A percentile compares a stretch with the other conserved stretches of the same genome.
Evolutionary conservation across 805 yeast genomes (phyloP).

Genomic region (Hermanozyma aechmeae): DNA sequence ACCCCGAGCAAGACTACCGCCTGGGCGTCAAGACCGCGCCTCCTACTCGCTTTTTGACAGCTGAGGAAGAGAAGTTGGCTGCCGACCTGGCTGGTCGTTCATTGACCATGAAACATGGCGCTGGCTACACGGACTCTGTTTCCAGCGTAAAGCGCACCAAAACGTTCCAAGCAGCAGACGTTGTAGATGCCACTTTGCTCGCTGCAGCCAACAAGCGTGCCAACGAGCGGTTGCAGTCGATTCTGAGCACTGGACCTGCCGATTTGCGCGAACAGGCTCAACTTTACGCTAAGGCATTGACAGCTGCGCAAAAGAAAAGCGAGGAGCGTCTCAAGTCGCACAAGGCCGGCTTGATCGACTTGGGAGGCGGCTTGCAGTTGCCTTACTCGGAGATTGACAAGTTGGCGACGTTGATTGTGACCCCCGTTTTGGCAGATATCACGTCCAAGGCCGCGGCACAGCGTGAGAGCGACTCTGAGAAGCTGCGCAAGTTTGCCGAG

Average conservation of each 20-base stretch:
- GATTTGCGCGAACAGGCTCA: conserved; percentile 39
- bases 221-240: conserved; percentile 24
- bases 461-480: conserved; percentile 38
- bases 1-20: conserved; percentile 32
- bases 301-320: conserved; percentile 62
- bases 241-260: conserved; percentile 16
- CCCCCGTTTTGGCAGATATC: conserved; percentile 75
- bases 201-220: conserved; percentile 43
- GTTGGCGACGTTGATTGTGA: conserved; percentile 71
- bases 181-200: conserved; percentile 38
- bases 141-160: conserved; percentile 20
- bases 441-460: conserved; percentile 60
- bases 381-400: conserved; percentile 65
- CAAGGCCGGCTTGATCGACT: conserved; percentile 49
- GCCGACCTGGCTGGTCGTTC: conserved; percentile 54
- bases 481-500: conserved; percentile 26
- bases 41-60: conserved; percentile 24
- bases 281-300: conserved; percentile 64
- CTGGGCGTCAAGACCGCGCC: conserved; percentile 22
- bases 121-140: conserved; percentile 15
- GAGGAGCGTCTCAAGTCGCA: conserved; percentile 42
- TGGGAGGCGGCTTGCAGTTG: conserved; percentile 86
- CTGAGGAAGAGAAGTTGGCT: conserved; percentile 38
- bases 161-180: conserved; percentile 31
- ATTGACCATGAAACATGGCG: conserved; percentile 21